phyloP scores from a whole-genome alignment of 75 land plant species.

The Pinus albicaulis region DNA sequence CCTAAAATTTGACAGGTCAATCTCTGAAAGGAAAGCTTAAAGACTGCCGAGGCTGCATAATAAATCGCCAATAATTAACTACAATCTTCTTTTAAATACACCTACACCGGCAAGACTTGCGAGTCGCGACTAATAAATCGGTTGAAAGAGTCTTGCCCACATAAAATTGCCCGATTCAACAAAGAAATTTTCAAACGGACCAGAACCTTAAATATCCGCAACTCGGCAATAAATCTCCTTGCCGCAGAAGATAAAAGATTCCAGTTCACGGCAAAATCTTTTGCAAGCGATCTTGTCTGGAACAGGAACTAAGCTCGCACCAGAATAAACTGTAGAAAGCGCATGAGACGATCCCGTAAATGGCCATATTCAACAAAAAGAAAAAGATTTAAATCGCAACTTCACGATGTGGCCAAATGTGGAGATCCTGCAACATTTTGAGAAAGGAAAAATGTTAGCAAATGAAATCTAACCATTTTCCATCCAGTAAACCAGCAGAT shows the following conservation, averaged over 20 bases:
- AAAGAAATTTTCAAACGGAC: neutral
- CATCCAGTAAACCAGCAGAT: neutral
- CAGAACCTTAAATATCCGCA: neutral
- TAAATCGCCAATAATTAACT: neutral
- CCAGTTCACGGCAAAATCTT: neutral
- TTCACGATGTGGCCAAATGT: neutral
- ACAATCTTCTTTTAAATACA: neutral
- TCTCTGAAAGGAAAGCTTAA: neutral
- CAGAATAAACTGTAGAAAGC: neutral
- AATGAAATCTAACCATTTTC: neutral
- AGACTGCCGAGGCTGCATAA: neutral
- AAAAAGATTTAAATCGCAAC: neutral
- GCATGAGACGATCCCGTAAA: too few relatives aligned
- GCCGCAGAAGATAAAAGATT: neutral
- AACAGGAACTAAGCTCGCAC: neutral
- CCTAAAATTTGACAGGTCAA: neutral
- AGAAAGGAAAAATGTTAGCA: neutral
- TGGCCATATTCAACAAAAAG: too few relatives aligned
- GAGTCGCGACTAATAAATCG: neutral
- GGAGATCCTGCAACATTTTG: slow-evolving; percentile 1
- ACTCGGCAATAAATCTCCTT: neutral
- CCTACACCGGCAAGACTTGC: neutral
- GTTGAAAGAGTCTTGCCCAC: neutral
- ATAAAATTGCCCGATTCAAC: neutral
- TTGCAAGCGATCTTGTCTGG: too few relatives aligned